A percentile compares a stretch with the other conserved stretches of the same genome.
phyloP scores from a whole-genome alignment of 2,329 filamentous ascomycete genomes.

The Fusarium torulosum region DNA sequence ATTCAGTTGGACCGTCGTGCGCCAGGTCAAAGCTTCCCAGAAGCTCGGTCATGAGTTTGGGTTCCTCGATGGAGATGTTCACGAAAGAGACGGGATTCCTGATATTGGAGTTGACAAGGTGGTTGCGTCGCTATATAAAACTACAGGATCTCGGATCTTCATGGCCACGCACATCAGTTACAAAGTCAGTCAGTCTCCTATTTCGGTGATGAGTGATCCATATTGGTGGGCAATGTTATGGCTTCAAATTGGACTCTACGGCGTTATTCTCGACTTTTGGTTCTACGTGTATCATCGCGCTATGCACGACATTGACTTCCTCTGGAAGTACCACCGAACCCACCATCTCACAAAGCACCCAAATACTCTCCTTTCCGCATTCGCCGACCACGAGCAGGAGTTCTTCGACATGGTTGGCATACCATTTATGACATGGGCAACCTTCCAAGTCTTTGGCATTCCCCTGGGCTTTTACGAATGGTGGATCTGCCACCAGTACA shows the following conservation, averaged over 20 bases:
- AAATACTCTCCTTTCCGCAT: constrained; percentile 27
- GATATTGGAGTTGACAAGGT: constrained; percentile 32
- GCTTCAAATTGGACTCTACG: constrained; percentile 29
- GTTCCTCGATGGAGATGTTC: constrained; percentile 21
- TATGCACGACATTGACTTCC: constrained; percentile 32
- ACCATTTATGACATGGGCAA: constrained; percentile 24
- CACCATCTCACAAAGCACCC: constrained; percentile 35
- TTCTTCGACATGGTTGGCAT: constrained; percentile 39
- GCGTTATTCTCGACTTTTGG: constrained; percentile 36
- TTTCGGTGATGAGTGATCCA: constrained; percentile 1
- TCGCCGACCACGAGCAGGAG: constrained; percentile 35
- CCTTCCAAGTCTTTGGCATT: constrained; percentile 19
- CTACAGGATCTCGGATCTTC: constrained; percentile 16
- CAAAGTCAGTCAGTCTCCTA: constrained; percentile 8
- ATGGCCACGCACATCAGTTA: constrained; percentile 22
- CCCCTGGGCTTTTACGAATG: constrained; percentile 32
- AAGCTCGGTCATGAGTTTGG: constrained; percentile 20
- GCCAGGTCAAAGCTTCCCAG: constrained; percentile 7
- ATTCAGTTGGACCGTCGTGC: constrained; percentile 19
- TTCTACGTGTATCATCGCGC: constrained; percentile 35
- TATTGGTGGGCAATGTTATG: constrained; percentile 29
- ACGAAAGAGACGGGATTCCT: constrained; percentile 28
- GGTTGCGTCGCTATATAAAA: constrained; percentile 1
- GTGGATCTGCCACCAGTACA: constrained; percentile 39
- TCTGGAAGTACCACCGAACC: constrained; percentile 36